Evolutionary conservation across 2,329 filamentous ascomycete genomes (phyloP).

Genomic region (Pseudocercospora ulei): DNA sequence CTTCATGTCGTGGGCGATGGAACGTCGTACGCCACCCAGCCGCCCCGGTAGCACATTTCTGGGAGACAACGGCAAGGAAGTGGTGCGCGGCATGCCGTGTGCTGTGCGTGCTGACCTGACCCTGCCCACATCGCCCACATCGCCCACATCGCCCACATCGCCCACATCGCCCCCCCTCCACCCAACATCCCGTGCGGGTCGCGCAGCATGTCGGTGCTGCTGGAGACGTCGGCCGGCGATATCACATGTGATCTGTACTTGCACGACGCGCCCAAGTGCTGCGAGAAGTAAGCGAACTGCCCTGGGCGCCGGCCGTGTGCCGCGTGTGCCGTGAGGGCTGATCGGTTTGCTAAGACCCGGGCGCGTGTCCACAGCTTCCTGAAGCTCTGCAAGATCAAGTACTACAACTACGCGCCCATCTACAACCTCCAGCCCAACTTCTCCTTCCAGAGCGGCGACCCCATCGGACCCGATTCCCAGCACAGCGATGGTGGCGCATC

Average conservation of each 20-base stretch:
- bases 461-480: conserved; percentile 71
- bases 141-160: background rate
- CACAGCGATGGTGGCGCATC: conserved; percentile 87
- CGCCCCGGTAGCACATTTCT: background rate
- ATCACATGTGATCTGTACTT: conserved; percentile 88
- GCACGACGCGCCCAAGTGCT: conserved; percentile 79
- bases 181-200: too few species aligned
- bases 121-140: too few species aligned
- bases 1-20: too few species aligned
- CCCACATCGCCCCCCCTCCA: background rate
- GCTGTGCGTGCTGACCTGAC: too few species aligned
- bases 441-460: conserved; percentile 92
- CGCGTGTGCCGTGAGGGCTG: conserved; percentile 43
- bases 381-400: conserved; percentile 97
- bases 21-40: too few species aligned
- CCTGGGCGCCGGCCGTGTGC: conserved; percentile 9
- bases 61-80: conserved; percentile 1
- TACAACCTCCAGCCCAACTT: conserved; percentile 91
- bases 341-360: conserved; percentile 47
- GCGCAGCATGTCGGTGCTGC: conserved; percentile 69
- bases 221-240: conserved; percentile 88
- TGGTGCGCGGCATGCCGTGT: too few species aligned
- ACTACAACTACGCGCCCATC: conserved; percentile 94
- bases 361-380: conserved; percentile 59
- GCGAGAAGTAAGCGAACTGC: conserved; percentile 71